Evolutionary conservation across 23 red algal genomes (phyloP).

Genomic region (Gracilaria vermiculophylla): DNA sequence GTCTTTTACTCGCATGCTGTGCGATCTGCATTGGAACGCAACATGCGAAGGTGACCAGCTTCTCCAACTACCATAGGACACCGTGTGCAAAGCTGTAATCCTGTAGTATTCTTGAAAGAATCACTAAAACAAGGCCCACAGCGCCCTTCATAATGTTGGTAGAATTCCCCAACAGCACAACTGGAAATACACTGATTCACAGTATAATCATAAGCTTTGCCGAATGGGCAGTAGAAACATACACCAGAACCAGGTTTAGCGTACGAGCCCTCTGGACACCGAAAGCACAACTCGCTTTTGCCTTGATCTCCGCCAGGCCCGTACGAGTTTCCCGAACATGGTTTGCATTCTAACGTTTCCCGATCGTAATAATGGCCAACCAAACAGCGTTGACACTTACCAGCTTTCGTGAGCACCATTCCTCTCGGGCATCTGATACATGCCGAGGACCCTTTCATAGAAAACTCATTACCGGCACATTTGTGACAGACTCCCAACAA

Average conservation of each 20-base stretch:
- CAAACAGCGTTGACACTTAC: background rate
- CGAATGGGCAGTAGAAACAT: constrained; percentile 6
- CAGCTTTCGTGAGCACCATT: background rate
- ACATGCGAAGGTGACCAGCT: background rate
- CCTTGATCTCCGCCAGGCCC: background rate
- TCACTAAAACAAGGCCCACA: background rate
- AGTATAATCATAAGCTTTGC: background rate
- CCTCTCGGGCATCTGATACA: background rate
- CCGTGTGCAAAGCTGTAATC: background rate
- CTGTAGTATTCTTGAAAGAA: background rate
- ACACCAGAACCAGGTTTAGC: background rate
- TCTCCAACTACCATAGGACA: background rate
- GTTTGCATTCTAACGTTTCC: background rate
- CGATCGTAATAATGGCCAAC: background rate
- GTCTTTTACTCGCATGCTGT: background rate
- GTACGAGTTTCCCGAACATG: background rate
- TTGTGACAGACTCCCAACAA: background rate
- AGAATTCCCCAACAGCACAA: background rate
- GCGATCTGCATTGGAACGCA: background rate
- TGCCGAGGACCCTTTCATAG: background rate
- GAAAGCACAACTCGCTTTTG: background rate
- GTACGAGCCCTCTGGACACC: background rate
- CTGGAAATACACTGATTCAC: background rate
- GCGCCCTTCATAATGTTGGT: background rate
- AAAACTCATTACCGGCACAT: background rate